Evolutionary conservation across 2,329 filamentous ascomycete genomes (phyloP), one percentile per base, ranked within the genome.

Genomic region (Alternaria tenuissima): DNA sequence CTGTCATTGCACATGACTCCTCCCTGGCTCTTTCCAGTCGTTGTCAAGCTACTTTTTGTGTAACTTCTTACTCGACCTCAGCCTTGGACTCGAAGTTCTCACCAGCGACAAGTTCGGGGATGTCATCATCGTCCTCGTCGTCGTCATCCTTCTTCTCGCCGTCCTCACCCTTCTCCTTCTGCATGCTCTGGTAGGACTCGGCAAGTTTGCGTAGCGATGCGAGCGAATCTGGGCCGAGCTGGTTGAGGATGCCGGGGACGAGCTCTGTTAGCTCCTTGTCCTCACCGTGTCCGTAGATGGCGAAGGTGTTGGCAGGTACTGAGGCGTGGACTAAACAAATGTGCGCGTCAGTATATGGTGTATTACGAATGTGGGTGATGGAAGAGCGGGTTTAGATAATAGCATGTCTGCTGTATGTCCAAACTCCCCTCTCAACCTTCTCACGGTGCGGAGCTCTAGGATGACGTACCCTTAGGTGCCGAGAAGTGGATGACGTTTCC

Each of bases 231-330:
- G 95, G 95, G 78, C 95, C 95, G 67, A 99, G 93, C 87, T 99
- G 95, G 91, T 98, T 99, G 68, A 99, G 92, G 84, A 99, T 99
- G 70, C 95, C 95, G 76, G 95, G 95, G 70, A 99, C 95, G 76
- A 99, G 93, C 87, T 99, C 95, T 66, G 95, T 99, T 72, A 99
- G 92, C 86, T 99, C 95, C 89, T 99, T 99, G 85, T 99, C 95
- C 86, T 99, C 95, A 70, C 94, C 95, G 82, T 93, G 90, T 75
- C 95, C 95, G 87, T 98, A 99, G 86, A 99, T 96, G 84, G 95
- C 95, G 83, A 98, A 99, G 82, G 95, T 99, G 90, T 99, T 99
- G 83, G 94, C 89, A 76, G 94, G 93, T 73, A 98, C 94, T 65
- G 95, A 92, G 70, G 94, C 95, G 85, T 99, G 95, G 71, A 99